Conservation (phyloP, 495 filamentous ascomycete species). For the Hyphodiscus hymeniophilus region DNA sequence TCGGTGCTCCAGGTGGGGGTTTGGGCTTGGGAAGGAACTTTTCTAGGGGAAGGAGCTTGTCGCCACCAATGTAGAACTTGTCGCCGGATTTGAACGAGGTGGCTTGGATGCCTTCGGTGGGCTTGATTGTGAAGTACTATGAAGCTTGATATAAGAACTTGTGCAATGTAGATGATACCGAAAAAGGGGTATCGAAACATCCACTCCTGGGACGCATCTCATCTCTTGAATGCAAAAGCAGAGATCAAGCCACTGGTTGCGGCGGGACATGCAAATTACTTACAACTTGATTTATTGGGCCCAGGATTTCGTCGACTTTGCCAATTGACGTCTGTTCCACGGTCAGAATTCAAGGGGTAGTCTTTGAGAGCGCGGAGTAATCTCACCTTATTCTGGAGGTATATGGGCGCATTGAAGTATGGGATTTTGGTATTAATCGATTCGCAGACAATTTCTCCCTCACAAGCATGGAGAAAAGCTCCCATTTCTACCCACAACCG, state of each 20-base stretch:
- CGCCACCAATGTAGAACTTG: slow-evolving; percentile 90
- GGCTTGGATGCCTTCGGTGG: slow-evolving; percentile 89
- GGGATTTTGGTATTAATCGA: slow-evolving; percentile 91
- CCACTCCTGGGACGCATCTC: too few species aligned
- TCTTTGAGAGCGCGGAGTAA: not conserved
- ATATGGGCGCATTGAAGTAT: slow-evolving; percentile 98
- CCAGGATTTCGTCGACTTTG: slow-evolving; percentile 92
- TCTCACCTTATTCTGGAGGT: slow-evolving; percentile 89
- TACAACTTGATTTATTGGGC: slow-evolving; percentile 81
- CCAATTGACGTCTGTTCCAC: slow-evolving; percentile 64
- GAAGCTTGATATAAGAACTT: too few species aligned
- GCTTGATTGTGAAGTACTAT: slow-evolving; percentile 89
- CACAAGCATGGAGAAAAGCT: slow-evolving; percentile 82
- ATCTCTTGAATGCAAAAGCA: too few species aligned
- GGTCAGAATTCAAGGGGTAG: slow-evolving; percentile 23
- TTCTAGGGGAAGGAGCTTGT: slow-evolving; percentile 91
- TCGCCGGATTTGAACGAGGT: slow-evolving; percentile 90
- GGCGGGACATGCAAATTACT: too few species aligned
- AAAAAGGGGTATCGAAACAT: too few species aligned
- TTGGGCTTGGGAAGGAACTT: slow-evolving; percentile 96
- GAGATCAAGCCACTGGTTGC: too few species aligned
- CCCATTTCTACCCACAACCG: slow-evolving; percentile 65
- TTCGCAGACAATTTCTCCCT: slow-evolving; percentile 94
- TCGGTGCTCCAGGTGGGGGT: slow-evolving; percentile 57
- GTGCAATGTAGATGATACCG: too few species aligned